Percentiles rank a stretch among this genome's conserved stretches.
phyloP scores from a whole-genome alignment of 805 yeast species.

The Saccharomyces jurei region DNA sequence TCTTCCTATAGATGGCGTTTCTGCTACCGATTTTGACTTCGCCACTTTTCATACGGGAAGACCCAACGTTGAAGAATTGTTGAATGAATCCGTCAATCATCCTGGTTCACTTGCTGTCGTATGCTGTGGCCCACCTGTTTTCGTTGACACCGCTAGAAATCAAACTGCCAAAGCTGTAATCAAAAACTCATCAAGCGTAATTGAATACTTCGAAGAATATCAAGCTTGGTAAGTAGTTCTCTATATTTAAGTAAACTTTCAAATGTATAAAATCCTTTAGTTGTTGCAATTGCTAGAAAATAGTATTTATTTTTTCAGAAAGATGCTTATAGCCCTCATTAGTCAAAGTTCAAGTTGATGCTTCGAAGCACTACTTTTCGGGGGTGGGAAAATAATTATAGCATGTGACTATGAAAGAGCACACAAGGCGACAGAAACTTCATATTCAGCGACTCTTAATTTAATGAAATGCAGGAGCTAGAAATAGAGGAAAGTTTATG shows the following conservation, averaged over 20 bases:
- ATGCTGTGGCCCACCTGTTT: constrained; percentile 53
- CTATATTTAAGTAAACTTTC: neutral
- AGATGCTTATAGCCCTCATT: neutral
- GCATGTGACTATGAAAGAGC: too few species aligned
- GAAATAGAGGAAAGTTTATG: too few species aligned
- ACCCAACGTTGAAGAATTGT: constrained; percentile 37
- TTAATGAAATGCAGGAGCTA: too few species aligned
- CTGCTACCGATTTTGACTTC: constrained; percentile 11
- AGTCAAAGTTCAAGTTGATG: neutral
- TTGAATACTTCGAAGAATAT: constrained; percentile 68
- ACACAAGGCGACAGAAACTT: too few species aligned
- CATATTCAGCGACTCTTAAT: too few species aligned
- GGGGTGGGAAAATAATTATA: neutral
- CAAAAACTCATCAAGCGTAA: constrained; percentile 36
- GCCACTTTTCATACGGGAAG: constrained; percentile 37
- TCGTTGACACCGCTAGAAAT: constrained; percentile 51
- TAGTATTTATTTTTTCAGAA: neutral
- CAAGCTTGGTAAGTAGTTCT: constrained; percentile 50
- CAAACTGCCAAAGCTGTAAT: constrained; percentile 36
- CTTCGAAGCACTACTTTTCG: neutral
- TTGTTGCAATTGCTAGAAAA: neutral
- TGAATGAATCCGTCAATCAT: constrained; percentile 32
- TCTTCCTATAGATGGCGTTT: neutral
- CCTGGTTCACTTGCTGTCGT: constrained; percentile 42
- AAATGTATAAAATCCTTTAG: neutral